Conservation (phyloP, 208 protist species). For the Acanthamoeba triangularis region DNA sequence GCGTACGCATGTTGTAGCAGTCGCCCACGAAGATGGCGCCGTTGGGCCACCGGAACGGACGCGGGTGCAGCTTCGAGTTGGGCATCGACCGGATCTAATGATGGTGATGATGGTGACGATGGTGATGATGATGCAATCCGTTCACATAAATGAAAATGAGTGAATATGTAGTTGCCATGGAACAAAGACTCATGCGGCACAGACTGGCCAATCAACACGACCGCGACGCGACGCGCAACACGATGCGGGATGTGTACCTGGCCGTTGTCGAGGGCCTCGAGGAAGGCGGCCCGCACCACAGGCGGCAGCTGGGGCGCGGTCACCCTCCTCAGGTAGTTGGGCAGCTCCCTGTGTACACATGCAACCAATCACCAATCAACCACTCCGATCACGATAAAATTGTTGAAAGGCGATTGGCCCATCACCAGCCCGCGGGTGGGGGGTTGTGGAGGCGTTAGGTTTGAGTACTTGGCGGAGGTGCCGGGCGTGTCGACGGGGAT, state of each 20-base stretch:
- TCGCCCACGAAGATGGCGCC: conserved; percentile 95
- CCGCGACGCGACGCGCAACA: too few relatives aligned
- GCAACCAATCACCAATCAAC: background rate
- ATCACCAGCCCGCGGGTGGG: background rate
- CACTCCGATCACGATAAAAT: too few relatives aligned
- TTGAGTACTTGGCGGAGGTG: background rate
- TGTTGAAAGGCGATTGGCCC: background rate
- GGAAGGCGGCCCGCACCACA: conserved; percentile 92
- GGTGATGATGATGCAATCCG: background rate
- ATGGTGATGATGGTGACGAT: too few relatives aligned
- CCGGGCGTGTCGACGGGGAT: conserved; percentile 73
- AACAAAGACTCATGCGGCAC: too few relatives aligned
- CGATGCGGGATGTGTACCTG: conserved; percentile 38
- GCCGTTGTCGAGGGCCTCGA: conserved; percentile 84
- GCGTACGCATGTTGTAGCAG: conserved; percentile 93
- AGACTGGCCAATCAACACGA: too few relatives aligned
- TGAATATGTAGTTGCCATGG: too few relatives aligned
- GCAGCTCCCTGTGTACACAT: conserved; percentile 86
- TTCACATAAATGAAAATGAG: too few relatives aligned
- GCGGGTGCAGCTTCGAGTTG: conserved; percentile 93
- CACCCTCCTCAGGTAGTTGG: conserved; percentile 92
- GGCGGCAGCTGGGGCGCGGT: conserved; percentile 93
- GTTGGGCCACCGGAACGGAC: conserved; percentile 92
- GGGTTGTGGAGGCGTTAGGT: too few relatives aligned
- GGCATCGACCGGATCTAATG: conserved; percentile 88